Percentiles rank a stretch among this genome's conserved stretches.
phyloP scores from a whole-genome alignment of 1,284 basidiomycete species.

The Sutorius eximius region DNA sequence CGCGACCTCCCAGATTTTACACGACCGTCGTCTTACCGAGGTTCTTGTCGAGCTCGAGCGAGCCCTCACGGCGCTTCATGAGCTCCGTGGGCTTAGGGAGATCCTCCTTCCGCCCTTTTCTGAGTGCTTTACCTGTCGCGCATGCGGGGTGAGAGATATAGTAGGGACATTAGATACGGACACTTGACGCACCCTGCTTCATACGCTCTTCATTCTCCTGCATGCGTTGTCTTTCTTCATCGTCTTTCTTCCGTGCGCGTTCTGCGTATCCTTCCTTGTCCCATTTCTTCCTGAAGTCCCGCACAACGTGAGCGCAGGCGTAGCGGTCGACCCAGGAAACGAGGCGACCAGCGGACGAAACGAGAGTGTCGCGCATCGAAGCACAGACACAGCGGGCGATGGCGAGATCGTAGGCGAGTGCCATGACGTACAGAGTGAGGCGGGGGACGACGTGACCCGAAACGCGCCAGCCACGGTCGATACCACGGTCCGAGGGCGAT shows the following conservation, averaged over 20 bases:
- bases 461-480: no score
- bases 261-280: constrained; percentile 84
- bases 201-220: constrained; percentile 81
- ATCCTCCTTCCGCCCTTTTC: constrained; percentile 63
- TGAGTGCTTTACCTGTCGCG: constrained; percentile 75
- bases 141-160: background rate
- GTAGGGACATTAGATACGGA: background rate
- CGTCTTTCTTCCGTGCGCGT: constrained; percentile 71
- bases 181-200: constrained; percentile 64
- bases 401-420: no score
- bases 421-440: no score
- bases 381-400: no score
- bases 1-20: constrained; percentile 73
- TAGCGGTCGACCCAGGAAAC: no score
- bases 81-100: constrained; percentile 88
- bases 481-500: no score
- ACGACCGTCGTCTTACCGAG: constrained; percentile 91
- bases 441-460: no score
- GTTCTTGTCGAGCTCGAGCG: constrained; percentile 89
- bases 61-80: constrained; percentile 79
- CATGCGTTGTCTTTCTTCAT: constrained; percentile 78
- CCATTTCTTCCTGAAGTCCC: constrained; percentile 82
- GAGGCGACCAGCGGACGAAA: no score
- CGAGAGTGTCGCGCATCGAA: no score
- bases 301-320: no score